phyloP scores from a whole-genome alignment of 805 yeast genomes.

The Priceomyces medius region DNA sequence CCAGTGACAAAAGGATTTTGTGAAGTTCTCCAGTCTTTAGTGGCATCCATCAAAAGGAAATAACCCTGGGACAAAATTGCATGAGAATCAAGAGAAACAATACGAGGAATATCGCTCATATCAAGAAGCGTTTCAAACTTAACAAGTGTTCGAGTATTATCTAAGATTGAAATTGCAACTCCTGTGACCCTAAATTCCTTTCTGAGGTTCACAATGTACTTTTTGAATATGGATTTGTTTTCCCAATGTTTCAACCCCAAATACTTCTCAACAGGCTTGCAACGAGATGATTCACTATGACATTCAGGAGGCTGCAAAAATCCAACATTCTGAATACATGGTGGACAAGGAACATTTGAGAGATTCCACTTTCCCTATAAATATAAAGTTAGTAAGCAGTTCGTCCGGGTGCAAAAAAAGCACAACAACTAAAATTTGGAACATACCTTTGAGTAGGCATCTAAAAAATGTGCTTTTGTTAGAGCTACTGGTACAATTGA shows the following conservation, averaged over 20 bases:
- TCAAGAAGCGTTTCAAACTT: constrained; percentile 50
- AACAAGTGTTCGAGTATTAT: constrained; percentile 45
- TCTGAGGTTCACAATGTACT: constrained; percentile 36
- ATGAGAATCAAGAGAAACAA: constrained; percentile 65
- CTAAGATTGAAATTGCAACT: constrained; percentile 59
- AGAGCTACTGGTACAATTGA: constrained; percentile 19
- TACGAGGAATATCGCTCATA: constrained; percentile 51
- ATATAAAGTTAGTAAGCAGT: not conserved
- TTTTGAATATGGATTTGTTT: constrained; percentile 33
- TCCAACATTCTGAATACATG: constrained; percentile 44
- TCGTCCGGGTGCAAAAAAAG: constrained; percentile 17
- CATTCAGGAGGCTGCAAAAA: constrained; percentile 62
- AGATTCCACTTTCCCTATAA: constrained; percentile 54
- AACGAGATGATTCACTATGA: constrained; percentile 47
- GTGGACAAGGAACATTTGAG: constrained; percentile 55
- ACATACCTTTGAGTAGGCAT: constrained; percentile 47
- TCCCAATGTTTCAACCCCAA: constrained; percentile 51
- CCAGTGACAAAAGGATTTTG: constrained; percentile 64
- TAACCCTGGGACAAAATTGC: constrained; percentile 57
- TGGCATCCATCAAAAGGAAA: constrained; percentile 58
- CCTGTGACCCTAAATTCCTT: constrained; percentile 48
- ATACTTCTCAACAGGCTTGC: constrained; percentile 43
- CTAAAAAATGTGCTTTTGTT: constrained; percentile 54
- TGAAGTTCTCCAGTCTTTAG: constrained; percentile 67
- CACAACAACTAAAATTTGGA: not conserved